Conservation (phyloP, 2,329 filamentous ascomycete genomes). For the Ophiognomonia clavigignenti-juglandacearum region DNA sequence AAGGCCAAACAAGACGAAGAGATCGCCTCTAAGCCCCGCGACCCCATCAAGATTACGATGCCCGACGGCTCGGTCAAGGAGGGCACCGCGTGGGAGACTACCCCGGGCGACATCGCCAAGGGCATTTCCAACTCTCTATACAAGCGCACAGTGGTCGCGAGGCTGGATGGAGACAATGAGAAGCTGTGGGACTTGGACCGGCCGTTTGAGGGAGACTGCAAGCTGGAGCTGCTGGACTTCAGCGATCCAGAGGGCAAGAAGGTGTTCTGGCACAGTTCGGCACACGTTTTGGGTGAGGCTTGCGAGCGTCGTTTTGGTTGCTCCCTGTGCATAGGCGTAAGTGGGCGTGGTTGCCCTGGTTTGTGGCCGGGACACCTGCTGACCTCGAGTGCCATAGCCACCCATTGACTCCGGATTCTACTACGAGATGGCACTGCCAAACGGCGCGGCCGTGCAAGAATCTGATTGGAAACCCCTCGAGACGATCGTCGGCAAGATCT, state of each 20-base stretch:
- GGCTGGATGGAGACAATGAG: conserved; percentile 65
- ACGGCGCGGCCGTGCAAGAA: conserved; percentile 64
- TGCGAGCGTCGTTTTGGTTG: conserved; percentile 88
- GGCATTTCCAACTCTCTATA: conserved; percentile 79
- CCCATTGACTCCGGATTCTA: conserved; percentile 91
- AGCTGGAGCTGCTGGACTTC: conserved; percentile 81
- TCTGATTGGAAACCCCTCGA: conserved; percentile 83
- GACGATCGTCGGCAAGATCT: conserved; percentile 72
- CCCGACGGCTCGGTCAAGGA: conserved; percentile 65
- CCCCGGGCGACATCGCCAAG: conserved; percentile 72
- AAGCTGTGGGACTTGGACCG: conserved; percentile 90
- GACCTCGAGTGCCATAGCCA: conserved; percentile 38
- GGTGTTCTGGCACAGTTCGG: conserved; percentile 70
- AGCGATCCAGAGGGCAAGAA: conserved; percentile 70
- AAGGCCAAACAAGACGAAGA: conserved; percentile 81
- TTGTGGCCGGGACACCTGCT: not conserved
- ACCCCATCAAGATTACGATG: conserved; percentile 69
- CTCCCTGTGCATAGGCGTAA: conserved; percentile 75
- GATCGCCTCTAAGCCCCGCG: conserved; percentile 63
- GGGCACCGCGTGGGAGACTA: conserved; percentile 88
- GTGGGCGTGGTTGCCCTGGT: not conserved
- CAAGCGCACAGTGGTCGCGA: conserved; percentile 82
- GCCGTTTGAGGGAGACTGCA: conserved; percentile 83
- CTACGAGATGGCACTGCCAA: conserved; percentile 88
- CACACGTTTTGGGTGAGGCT: conserved; percentile 93